Conservation (phyloP, 192 early-diverging fungal species). For the Umbelopsis sp. region DNA sequence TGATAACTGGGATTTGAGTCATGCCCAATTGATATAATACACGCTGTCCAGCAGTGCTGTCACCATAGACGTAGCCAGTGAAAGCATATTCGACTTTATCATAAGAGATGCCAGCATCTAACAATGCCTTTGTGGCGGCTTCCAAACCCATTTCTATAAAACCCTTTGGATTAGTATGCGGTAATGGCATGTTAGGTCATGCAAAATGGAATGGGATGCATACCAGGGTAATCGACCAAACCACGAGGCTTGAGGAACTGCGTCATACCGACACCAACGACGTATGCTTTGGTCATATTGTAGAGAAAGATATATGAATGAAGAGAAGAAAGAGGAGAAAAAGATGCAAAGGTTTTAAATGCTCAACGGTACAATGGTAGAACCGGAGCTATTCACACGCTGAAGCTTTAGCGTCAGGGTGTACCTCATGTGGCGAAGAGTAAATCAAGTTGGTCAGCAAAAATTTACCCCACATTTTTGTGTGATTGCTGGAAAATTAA, state of each 20-base stretch:
- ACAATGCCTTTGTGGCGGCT: slow-evolving; percentile 67
- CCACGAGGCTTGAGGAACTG: slow-evolving; percentile 60
- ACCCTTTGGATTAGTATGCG: not conserved
- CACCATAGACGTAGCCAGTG: slow-evolving; percentile 56
- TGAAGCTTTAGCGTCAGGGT: not conserved
- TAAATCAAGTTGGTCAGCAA: not conserved
- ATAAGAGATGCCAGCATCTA: slow-evolving; percentile 71
- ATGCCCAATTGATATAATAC: slow-evolving; percentile 74
- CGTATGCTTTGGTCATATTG: slow-evolving; percentile 26
- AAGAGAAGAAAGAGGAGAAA: not conserved
- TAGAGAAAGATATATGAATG: not conserved
- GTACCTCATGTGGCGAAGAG: not conserved
- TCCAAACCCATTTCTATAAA: slow-evolving; percentile 57
- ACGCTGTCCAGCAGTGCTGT: slow-evolving; percentile 70
- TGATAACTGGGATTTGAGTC: slow-evolving; percentile 68
- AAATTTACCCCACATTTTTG: slow-evolving; percentile 4
- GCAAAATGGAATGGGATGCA: slow-evolving; percentile 5
- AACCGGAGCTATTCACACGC: slow-evolving; percentile 13
- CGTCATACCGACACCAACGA: slow-evolving; percentile 65
- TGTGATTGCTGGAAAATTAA: not conserved
- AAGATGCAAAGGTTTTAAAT: not conserved
- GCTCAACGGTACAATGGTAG: slow-evolving; percentile 4
- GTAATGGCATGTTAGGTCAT: not conserved
- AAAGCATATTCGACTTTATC: slow-evolving; percentile 62
- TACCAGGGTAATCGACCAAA: slow-evolving; percentile 55